Evolutionary conservation across 139 green algal genomes (phyloP), one percentile per base, ranked within the genome.

Genomic region (Nannochloris sp.): DNA sequence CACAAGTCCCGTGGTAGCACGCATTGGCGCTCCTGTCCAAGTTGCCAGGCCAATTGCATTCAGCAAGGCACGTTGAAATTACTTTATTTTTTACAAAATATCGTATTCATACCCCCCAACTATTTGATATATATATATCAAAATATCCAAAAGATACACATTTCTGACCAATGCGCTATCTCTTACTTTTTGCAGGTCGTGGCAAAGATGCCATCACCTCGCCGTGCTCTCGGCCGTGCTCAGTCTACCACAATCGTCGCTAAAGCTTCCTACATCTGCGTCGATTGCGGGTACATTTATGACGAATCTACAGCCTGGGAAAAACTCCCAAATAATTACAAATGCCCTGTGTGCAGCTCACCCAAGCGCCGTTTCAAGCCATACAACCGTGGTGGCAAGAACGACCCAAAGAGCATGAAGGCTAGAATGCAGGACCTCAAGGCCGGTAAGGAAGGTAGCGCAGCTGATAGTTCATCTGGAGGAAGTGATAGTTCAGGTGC

Each of bases 311-410:
- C 45, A 0, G 35, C 60, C 0, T 75, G 62, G 34, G 60, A 75
- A 1, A 75, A 64, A n/a, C 60, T 70, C 10, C 60, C 68, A 24
- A 61, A 30, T 31, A 37, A 25, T 27, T 73, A 67, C 66, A 60
- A 51, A 42, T 76, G 70, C 70, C 70, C 70, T 27, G 62, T 64
- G 15, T 76, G 70, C 70, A 36, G 25, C 19, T 48, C 70, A 4
- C 61, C 61, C 31, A 76, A 76, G 39, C 42, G 54, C 30, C 53
- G 70, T 3, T 76, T 76, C 70, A 67, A 76, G 70, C n/a, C 70
- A 9, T 76, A 70, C 15, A 42, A 48, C 15, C 51, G 60, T 37
- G 4, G 5, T 23, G 37, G 39, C 3, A 37, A 53, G 42, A 71
- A 71, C 34, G 61, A 76, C 34, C 1, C 32, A 10, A 71, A 71